Conservation (phyloP, 768 basidiomycete species). For the Holtermannia corniformis region DNA sequence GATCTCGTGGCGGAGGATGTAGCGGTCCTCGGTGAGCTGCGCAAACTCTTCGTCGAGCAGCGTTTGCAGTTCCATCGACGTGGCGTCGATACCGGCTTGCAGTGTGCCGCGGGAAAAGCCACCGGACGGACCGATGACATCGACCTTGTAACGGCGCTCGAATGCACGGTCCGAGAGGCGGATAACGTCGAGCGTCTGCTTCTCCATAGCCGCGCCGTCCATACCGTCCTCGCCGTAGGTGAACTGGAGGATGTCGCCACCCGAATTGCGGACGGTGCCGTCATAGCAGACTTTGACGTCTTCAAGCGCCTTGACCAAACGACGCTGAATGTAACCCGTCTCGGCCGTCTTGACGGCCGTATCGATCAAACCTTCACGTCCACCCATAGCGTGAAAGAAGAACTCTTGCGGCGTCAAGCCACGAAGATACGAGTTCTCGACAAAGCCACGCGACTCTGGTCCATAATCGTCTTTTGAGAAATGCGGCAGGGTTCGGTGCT, state of each 20-base stretch:
- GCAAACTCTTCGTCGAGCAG: constrained; percentile 70
- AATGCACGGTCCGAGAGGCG: constrained; percentile 71
- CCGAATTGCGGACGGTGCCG: constrained; percentile 92
- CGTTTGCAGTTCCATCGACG: constrained; percentile 68
- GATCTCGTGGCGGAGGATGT: constrained; percentile 65
- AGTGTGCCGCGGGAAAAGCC: constrained; percentile 71
- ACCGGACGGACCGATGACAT: constrained; percentile 41
- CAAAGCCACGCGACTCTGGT: constrained; percentile 94
- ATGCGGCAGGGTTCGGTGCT: constrained; percentile 89
- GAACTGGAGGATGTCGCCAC: constrained; percentile 92
- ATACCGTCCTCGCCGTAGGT: constrained; percentile 98
- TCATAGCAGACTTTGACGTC: constrained; percentile 97
- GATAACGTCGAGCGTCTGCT: constrained; percentile 84
- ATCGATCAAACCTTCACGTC: constrained; percentile 97
- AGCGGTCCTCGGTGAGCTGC: constrained; percentile 64
- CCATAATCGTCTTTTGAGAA: constrained; percentile 98
- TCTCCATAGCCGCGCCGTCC: constrained; percentile 96
- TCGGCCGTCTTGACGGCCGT: constrained; percentile 99
- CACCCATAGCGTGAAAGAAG: constrained; percentile 99
- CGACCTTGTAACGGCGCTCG: constrained; percentile 87
- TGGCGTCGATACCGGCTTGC: constrained; percentile 79
- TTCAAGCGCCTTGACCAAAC: constrained; percentile 94
- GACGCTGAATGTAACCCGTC: constrained; percentile 97
- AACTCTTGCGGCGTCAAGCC: constrained; percentile 96
- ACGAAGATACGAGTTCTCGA: constrained; percentile 95